phyloP scores from a whole-genome alignment of 2,329 filamentous ascomycete species.

The Ophiostoma tasmaniense region DNA sequence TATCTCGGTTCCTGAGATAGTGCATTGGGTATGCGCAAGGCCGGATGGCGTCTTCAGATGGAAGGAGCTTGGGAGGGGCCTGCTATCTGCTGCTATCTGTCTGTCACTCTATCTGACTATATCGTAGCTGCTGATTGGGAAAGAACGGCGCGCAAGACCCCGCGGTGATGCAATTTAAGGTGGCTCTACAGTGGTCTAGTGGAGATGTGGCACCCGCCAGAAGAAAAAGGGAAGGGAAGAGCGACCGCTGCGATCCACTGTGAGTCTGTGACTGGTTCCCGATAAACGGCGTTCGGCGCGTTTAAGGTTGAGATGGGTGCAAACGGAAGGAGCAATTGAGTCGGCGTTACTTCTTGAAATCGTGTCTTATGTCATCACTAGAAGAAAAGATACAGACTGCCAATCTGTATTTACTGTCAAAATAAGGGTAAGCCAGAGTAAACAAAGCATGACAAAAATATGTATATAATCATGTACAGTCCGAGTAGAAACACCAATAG shows the following conservation, averaged over 20 bases:
- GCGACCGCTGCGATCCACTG: neutral
- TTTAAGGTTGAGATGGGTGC: conserved; percentile 17
- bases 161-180: conserved; percentile 16
- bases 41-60: neutral
- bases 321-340: neutral
- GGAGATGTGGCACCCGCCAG: neutral
- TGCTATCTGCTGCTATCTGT: neutral
- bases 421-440: neutral
- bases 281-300: conserved; percentile 12
- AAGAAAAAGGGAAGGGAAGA: conserved; percentile 2
- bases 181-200: neutral
- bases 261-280: neutral
- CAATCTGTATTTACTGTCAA: neutral
- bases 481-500: neutral
- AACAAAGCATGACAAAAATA: neutral
- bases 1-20: neutral
- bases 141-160: conserved; percentile 6
- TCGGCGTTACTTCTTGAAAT: neutral
- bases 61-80: neutral
- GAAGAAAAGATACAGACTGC: neutral
- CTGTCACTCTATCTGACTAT: neutral
- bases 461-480: neutral
- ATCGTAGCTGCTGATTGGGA: neutral
- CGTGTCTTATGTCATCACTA: neutral
- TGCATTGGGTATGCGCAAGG: neutral